These are phyloP conservation scores for Hapsidospora chrysogenum DNA, from an alignment of 495 filamentous ascomycete species.

Conservation along the genomic window DNA sequence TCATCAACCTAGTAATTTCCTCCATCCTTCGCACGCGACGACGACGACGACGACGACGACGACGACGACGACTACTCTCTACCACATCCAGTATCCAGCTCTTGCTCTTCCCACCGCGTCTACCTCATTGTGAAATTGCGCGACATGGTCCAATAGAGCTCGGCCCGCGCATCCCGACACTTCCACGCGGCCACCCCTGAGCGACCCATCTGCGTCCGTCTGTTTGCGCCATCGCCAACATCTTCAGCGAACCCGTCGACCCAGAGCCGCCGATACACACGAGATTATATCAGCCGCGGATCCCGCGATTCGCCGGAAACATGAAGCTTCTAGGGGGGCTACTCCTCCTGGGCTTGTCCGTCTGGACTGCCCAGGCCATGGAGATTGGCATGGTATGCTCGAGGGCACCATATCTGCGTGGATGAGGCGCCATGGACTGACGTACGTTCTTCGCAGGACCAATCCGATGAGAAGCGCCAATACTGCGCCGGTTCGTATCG, in stretches of 20 bases:
- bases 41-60: not conserved
- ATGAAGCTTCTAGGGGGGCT: slow-evolving; percentile 35
- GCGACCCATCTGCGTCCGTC: too few species aligned
- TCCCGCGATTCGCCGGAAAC: slow-evolving; percentile 14
- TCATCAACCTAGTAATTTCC: too few species aligned
- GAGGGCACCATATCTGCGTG: not conserved
- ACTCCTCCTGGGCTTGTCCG: slow-evolving; percentile 31
- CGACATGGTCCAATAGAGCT: too few species aligned
- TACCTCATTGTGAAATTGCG: too few species aligned
- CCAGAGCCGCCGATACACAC: too few species aligned
- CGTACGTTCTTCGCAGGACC: slow-evolving; percentile 31
- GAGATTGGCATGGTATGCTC: slow-evolving; percentile 33
- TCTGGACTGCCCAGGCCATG: slow-evolving; percentile 37
- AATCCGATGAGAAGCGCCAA: slow-evolving; percentile 61
- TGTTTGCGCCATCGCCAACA: too few species aligned
- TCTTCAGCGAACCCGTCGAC: too few species aligned
- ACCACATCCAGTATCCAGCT: not conserved
- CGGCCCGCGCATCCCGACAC: too few species aligned
- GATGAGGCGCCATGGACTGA: slow-evolving; percentile 4
- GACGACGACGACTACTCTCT: not conserved
- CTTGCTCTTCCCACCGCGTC: too few species aligned
- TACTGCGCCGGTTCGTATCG: slow-evolving; percentile 49
- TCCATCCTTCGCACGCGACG: not conserved
- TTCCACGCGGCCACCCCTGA: too few species aligned
- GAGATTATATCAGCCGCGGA: too few species aligned